Evolutionary conservation across 257 asterid species (phyloP).

Genomic region (Fraxinus pennsylvanica): DNA sequence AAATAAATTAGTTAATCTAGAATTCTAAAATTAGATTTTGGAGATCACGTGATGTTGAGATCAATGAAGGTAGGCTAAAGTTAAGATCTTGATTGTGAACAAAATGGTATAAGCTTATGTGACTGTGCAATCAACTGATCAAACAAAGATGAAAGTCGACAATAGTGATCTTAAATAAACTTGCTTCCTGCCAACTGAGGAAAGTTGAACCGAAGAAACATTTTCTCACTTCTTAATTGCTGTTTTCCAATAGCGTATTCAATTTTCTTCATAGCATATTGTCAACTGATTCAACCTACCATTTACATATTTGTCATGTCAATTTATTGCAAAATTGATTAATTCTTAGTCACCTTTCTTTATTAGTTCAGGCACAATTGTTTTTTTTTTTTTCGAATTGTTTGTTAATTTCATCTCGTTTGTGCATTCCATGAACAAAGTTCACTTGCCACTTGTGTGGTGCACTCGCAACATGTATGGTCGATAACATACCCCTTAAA

Average conservation of each 20-base stretch:
- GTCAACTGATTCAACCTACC: constrained; percentile 43
- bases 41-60: no score
- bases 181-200: constrained; percentile 47
- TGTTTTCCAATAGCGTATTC: constrained; percentile 35
- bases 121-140: background rate
- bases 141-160: background rate
- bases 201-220: constrained; percentile 23
- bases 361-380: background rate
- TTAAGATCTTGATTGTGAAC: no score
- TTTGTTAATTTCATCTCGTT: background rate
- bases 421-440: background rate
- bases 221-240: constrained; percentile 10
- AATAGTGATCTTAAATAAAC: background rate
- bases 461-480: background rate
- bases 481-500: no score
- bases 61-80: no score
- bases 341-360: background rate
- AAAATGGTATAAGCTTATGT: no score
- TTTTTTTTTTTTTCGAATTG: background rate
- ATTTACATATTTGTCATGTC: constrained; percentile 7
- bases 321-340: constrained; percentile 24
- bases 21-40: no score
- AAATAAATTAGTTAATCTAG: no score
- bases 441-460: background rate
- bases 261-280: constrained; percentile 11